phyloP scores from a whole-genome alignment of 768 basidiomycete species.

The Rhizopogon roseolus region DNA sequence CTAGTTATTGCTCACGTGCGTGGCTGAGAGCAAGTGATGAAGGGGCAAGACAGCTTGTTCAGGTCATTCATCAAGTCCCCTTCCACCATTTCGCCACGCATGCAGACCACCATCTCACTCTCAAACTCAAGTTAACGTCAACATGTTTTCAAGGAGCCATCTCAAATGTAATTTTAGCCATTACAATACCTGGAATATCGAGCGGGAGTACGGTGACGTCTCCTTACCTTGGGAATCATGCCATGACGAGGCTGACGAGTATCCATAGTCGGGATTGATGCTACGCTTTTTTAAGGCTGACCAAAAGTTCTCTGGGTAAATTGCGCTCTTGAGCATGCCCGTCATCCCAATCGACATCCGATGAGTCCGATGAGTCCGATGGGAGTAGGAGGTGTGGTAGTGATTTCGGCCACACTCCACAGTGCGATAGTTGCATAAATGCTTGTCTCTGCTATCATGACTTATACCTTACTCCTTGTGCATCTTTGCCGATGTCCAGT shows the following conservation, averaged over 20 bases:
- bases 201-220: conserved; percentile 23
- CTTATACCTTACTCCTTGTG: background rate
- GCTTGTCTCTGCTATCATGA: background rate
- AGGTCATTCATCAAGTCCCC: conserved; percentile 23
- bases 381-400: conserved; percentile 3
- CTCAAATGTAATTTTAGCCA: background rate
- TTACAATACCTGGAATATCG: background rate
- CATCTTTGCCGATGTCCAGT: conserved; percentile 2
- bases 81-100: conserved; percentile 19
- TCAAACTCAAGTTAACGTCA: background rate
- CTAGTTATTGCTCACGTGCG: conserved; percentile 24
- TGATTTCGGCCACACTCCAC: background rate
- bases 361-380: conserved; percentile 19
- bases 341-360: conserved; percentile 14
- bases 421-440: background rate
- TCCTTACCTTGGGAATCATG: conserved; percentile 8
- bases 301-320: conserved; percentile 1
- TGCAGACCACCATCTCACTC: conserved; percentile 7
- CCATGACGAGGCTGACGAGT: conserved; percentile 7
- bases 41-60: conserved; percentile 28
- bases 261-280: background rate
- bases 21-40: conserved; percentile 23
- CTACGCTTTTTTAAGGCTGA: background rate
- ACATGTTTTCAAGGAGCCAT: background rate
- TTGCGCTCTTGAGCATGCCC: background rate